A percentile compares a stretch with the other conserved stretches of the same genome.
These are phyloP conservation scores for Penstemon eatonii DNA, from an alignment of 257 asterid genomes.

Conservation along the genomic window DNA sequence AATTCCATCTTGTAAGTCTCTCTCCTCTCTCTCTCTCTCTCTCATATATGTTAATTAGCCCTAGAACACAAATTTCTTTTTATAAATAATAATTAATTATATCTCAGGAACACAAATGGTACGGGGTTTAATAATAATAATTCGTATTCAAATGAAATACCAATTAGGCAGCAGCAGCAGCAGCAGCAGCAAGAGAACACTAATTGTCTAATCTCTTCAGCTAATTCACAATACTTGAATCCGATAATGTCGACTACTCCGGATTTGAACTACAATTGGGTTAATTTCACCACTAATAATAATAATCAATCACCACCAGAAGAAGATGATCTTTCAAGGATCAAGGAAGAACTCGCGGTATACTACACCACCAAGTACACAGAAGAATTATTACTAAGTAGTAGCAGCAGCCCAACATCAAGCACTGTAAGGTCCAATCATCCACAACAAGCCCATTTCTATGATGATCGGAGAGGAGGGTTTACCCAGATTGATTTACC, in stretches of 20 bases:
- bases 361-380: slow-evolving; percentile 41
- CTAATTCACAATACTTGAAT: slow-evolving; percentile 27
- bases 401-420: slow-evolving; percentile 30
- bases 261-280: slow-evolving; percentile 51
- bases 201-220: background rate
- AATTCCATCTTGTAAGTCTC: slow-evolving; percentile 59
- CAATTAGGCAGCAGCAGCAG: slow-evolving; percentile 28
- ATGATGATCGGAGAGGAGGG: too few species aligned
- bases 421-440: slow-evolving; percentile 8
- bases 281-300: slow-evolving; percentile 3
- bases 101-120: slow-evolving; percentile 33
- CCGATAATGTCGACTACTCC: slow-evolving; percentile 42
- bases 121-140: slow-evolving; percentile 4
- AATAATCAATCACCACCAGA: slow-evolving; percentile 3
- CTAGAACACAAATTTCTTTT: too few species aligned
- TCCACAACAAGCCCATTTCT: too few species aligned
- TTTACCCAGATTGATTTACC: too few species aligned
- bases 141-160: slow-evolving; percentile 31
- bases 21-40: slow-evolving; percentile 31
- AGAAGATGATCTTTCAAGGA: slow-evolving; percentile 36
- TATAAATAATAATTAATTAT: too few species aligned
- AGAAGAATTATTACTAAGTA: slow-evolving; percentile 39
- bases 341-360: slow-evolving; percentile 46
- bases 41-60: too few species aligned
- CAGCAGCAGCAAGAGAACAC: slow-evolving; percentile 34